phyloP scores from a whole-genome alignment of 75 land plant genomes.

The Larix kaempferi region DNA sequence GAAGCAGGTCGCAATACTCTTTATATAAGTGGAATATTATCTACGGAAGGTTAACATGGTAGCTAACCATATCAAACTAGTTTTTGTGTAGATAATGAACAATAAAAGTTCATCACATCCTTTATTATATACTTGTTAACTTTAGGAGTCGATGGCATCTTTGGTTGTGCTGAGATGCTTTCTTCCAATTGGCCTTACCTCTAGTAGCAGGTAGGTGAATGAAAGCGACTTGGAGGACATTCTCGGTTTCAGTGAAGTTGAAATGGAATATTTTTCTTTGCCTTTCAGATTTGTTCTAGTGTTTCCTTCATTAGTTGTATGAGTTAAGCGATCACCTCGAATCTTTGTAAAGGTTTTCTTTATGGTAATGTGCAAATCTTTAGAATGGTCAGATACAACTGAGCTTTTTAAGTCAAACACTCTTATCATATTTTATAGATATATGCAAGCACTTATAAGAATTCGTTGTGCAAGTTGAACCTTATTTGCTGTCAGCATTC shows the following conservation, averaged over 20 bases:
- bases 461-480: too few species aligned
- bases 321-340: background rate
- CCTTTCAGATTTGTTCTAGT: background rate
- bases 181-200: constrained; percentile 17
- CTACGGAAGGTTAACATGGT: background rate
- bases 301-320: background rate
- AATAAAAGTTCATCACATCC: background rate
- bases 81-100: background rate
- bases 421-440: too few species aligned
- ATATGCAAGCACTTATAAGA: too few species aligned
- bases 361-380: too few species aligned
- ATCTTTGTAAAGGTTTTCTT: background rate
- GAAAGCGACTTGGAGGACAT: background rate
- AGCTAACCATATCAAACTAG: background rate
- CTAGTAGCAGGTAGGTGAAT: constrained; percentile 25
- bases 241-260: background rate
- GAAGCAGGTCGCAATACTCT: background rate
- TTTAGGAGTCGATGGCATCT: constrained; percentile 33
- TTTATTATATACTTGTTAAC: background rate
- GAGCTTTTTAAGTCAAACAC: too few species aligned
- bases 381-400: too few species aligned
- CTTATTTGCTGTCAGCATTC: background rate
- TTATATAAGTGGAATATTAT: background rate
- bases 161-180: constrained; percentile 20
- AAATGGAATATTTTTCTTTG: background rate